These are phyloP conservation scores for Ustilago loliicola DNA, from an alignment of 1,284 basidiomycete genomes.

Conservation along the genomic window DNA sequence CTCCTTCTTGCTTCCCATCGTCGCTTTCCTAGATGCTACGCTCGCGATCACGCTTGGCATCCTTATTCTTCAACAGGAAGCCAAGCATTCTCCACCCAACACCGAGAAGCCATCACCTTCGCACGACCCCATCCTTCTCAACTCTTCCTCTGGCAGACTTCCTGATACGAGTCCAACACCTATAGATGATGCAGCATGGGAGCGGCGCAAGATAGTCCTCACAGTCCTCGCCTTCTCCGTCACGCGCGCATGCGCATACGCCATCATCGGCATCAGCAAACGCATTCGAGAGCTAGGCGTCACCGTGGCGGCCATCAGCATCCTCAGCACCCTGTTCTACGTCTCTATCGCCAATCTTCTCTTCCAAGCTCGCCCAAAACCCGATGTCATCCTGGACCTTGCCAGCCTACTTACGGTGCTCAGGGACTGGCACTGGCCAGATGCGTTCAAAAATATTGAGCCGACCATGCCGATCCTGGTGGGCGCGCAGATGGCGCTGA, in stretches of 20 bases:
- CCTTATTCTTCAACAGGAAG: slow-evolving; percentile 34
- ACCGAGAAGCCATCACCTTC: background rate
- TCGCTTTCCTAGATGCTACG: slow-evolving; percentile 38
- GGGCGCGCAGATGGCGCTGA: slow-evolving; percentile 40
- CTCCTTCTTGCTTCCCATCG: slow-evolving; percentile 35
- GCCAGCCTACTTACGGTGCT: background rate
- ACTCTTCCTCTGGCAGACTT: slow-evolving; percentile 1
- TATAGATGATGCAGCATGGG: slow-evolving; percentile 27
- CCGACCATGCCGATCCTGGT: slow-evolving; percentile 50
- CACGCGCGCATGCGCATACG: slow-evolving; percentile 26
- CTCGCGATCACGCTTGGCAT: slow-evolving; percentile 31
- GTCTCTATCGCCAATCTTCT: slow-evolving; percentile 54
- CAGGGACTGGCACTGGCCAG: slow-evolving; percentile 28
- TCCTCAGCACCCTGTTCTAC: slow-evolving; percentile 54
- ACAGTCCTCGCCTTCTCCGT: slow-evolving; percentile 42
- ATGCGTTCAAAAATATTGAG: slow-evolving; percentile 30
- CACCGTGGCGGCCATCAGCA: slow-evolving; percentile 49
- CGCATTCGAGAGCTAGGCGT: slow-evolving; percentile 47
- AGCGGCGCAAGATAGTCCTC: slow-evolving; percentile 34
- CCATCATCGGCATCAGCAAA: slow-evolving; percentile 51
- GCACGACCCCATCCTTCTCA: slow-evolving; percentile 19
- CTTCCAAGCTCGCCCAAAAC: slow-evolving; percentile 46
- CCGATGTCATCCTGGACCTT: background rate
- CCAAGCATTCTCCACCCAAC: slow-evolving; percentile 4
- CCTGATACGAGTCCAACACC: background rate